phyloP scores from a whole-genome alignment of 441 rosid species.

The Hypseocharis bilobata region DNA sequence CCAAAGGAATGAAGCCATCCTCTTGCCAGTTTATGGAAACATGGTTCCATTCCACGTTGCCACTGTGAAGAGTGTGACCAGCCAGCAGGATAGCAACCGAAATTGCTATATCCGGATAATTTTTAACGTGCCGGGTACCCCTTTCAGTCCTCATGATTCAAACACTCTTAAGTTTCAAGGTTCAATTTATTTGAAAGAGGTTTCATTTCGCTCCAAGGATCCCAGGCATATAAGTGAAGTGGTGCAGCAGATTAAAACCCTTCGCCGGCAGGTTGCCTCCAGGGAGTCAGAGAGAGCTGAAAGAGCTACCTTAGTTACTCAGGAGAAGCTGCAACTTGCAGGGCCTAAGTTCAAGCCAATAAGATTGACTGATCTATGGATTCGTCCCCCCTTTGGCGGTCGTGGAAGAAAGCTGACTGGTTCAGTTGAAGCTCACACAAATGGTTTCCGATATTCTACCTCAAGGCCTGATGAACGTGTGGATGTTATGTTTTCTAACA shows the following conservation, averaged over 20 bases:
- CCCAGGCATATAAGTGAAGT: conserved; percentile 57
- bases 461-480: conserved; percentile 62
- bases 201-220: conserved; percentile 58
- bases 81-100: conserved; percentile 70
- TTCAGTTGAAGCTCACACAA: conserved; percentile 66
- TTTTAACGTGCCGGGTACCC: conserved; percentile 55
- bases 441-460: conserved; percentile 67
- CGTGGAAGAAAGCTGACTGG: conserved; percentile 78
- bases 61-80: conserved; percentile 55
- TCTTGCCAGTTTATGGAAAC: conserved; percentile 42
- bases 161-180: conserved; percentile 38
- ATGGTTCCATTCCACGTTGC: conserved; percentile 68
- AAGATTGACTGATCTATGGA: conserved; percentile 64
- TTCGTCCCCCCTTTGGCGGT: conserved; percentile 67
- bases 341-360: conserved; percentile 70
- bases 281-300: conserved; percentile 83
- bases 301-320: conserved; percentile 79
- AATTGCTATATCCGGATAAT: conserved; percentile 56
- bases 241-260: conserved; percentile 50
- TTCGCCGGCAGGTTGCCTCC: conserved; percentile 56
- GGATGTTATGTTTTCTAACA: conserved; percentile 61
- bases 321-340: conserved; percentile 72
- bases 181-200: conserved; percentile 47
- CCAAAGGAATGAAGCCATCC: conserved; percentile 60
- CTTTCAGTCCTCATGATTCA: conserved; percentile 47